Base-by-base conservation (phyloP, 2,329 filamentous ascomycete species). In the Cytospora piceicola region DNA sequence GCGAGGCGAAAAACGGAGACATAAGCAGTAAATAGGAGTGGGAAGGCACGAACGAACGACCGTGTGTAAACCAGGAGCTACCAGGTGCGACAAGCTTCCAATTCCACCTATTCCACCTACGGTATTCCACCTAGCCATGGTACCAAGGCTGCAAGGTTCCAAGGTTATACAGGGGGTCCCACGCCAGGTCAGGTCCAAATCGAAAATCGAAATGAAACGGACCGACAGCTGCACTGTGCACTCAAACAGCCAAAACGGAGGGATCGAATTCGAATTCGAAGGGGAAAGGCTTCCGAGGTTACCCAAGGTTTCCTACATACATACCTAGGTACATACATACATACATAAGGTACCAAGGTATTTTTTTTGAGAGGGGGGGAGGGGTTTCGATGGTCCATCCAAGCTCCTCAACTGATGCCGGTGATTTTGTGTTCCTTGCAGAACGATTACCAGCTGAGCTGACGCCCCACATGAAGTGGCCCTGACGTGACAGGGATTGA, bases 21-120 rank as follows among this genome's bases (percentile, higher is more conserved):
- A 51, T 56, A 58, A 36, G 65, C 56, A 64, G 65, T 65, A 67
- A 67, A 67, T 64, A 67, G 65, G 61, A 67, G 62, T 29, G 52
- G 52, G 52, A 34, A 55, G 51, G 54, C 27, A 62, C 51, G 30
- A 36, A 62, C 51, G 30, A 36, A 29, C 30, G 32, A 63, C 49
- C 49, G 49, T 30, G 58, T 51, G 36, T 27, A n/a, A n/a, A n/a
- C n/a, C n/a, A n/a, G n/a, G n/a, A n/a, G n/a, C n/a, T n/a, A n/a
- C n/a, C n/a, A n/a, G 46, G 36, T 52, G 36, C 29, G 42, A 51
- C 46, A 34, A 15, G 2, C 30, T 20, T 9, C 12, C 14, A n/a
- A 27, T n/a, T n/a, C n/a, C n/a, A n/a, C n/a, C n/a, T n/a, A n/a
- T n/a, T n/a, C n/a, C n/a, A n/a, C n/a, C n/a, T n/a, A n/a, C n/a